Conservation (phyloP, 78 protist genomes). For the Isochrysis galbana region DNA sequence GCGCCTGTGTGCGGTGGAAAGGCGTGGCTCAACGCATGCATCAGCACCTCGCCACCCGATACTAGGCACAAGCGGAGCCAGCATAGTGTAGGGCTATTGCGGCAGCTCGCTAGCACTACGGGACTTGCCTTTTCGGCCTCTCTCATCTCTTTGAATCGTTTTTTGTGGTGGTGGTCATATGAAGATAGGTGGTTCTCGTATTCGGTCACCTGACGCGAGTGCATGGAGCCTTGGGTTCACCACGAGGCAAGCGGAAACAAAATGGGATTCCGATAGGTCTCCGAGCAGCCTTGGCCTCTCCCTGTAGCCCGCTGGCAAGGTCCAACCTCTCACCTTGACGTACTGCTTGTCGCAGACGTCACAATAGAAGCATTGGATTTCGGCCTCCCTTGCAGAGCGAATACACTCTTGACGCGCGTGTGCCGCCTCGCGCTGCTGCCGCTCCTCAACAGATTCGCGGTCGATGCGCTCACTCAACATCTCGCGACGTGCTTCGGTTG, state of each 20-base stretch:
- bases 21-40: too few species aligned
- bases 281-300: too few species aligned
- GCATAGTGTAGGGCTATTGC: too few species aligned
- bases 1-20: too few species aligned
- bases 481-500: neutral
- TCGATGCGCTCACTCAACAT: neutral
- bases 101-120: too few species aligned
- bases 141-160: slow-evolving; percentile 42
- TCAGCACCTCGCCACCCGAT: too few species aligned
- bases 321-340: neutral
- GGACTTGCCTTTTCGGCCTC: neutral
- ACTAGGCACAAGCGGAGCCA: too few species aligned
- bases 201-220: slow-evolving; percentile 20
- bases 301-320: too few species aligned
- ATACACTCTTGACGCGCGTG: neutral
- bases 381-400: neutral
- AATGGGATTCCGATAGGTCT: too few species aligned
- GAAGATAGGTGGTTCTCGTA: slow-evolving; percentile 43
- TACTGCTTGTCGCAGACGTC: slow-evolving; percentile 50
- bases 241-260: too few species aligned
- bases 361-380: slow-evolving; percentile 9
- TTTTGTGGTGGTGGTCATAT: slow-evolving; percentile 74
- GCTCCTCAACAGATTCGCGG: neutral
- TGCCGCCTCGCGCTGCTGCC: neutral
- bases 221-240: too few species aligned